Evolutionary conservation across 208 protist species (phyloP).

Genomic region (Trypanosoma melophagium): DNA sequence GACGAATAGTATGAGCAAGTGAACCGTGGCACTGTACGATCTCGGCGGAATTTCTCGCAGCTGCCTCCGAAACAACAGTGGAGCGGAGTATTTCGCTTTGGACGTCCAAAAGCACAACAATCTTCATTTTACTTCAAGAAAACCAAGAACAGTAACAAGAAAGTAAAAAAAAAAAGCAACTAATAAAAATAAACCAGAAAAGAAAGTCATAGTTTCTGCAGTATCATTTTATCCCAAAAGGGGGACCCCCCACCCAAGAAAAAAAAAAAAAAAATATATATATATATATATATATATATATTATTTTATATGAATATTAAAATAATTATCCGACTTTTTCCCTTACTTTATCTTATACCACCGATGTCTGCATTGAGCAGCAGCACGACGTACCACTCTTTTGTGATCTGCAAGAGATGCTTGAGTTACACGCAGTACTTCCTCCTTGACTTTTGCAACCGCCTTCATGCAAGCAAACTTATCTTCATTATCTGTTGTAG

Average conservation of each 20-base stretch:
- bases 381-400: slow-evolving; percentile 54
- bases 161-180: slow-evolving; percentile 18
- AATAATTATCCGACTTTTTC: slow-evolving; percentile 17
- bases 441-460: slow-evolving; percentile 7
- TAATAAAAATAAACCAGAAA: slow-evolving; percentile 17
- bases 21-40: slow-evolving; percentile 17
- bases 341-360: slow-evolving; percentile 55
- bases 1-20: slow-evolving; percentile 7
- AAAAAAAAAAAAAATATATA: not conserved
- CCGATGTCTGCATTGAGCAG: slow-evolving; percentile 52
- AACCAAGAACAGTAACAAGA: slow-evolving; percentile 14
- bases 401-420: slow-evolving; percentile 54
- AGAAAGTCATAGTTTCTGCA: not conserved
- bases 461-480: not conserved
- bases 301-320: slow-evolving; percentile 6
- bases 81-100: slow-evolving; percentile 8
- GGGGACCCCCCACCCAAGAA: not conserved
- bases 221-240: not conserved
- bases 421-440: slow-evolving; percentile 41
- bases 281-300: slow-evolving; percentile 14
- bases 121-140: slow-evolving; percentile 11
- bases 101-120: slow-evolving; percentile 30
- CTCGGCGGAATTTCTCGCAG: slow-evolving; percentile 14
- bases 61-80: slow-evolving; percentile 10
- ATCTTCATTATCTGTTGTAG: slow-evolving; percentile 2